phyloP scores from a whole-genome alignment of 495 filamentous ascomycete species.

The Sabuloglossum arenarium region DNA sequence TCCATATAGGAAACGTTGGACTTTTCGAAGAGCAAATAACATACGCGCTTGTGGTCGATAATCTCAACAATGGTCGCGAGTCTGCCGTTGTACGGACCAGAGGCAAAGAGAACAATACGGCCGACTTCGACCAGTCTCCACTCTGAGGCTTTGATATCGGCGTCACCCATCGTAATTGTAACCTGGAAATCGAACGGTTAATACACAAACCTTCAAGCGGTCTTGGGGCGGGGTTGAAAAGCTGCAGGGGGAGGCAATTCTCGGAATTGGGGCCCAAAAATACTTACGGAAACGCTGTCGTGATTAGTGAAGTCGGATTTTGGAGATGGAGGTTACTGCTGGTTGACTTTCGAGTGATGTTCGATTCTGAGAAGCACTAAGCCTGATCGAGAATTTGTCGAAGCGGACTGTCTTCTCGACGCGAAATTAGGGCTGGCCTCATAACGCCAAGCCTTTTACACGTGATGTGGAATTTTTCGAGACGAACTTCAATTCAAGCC shows the following conservation, averaged over 20 bases:
- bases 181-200: not conserved
- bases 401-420: not conserved
- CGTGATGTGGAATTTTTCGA: not conserved
- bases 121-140: conserved; percentile 95
- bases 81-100: conserved; percentile 58
- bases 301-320: not conserved
- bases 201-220: not conserved
- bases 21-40: conserved; percentile 19
- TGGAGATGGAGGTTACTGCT: not conserved
- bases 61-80: conserved; percentile 94
- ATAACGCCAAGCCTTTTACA: not conserved
- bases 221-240: not conserved
- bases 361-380: not conserved
- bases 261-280: not conserved
- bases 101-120: conserved; percentile 71
- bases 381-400: not conserved
- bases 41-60: conserved; percentile 99
- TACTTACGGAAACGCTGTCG: not conserved
- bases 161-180: conserved; percentile 26
- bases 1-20: not conserved
- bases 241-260: not conserved
- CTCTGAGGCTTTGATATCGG: conserved; percentile 47
- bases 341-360: not conserved
- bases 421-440: not conserved
- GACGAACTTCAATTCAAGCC: not conserved